Evolutionary conservation across 331 rosid species (phyloP), one percentile per base, ranked within the genome.

Genomic region (Quercus phellos): DNA sequence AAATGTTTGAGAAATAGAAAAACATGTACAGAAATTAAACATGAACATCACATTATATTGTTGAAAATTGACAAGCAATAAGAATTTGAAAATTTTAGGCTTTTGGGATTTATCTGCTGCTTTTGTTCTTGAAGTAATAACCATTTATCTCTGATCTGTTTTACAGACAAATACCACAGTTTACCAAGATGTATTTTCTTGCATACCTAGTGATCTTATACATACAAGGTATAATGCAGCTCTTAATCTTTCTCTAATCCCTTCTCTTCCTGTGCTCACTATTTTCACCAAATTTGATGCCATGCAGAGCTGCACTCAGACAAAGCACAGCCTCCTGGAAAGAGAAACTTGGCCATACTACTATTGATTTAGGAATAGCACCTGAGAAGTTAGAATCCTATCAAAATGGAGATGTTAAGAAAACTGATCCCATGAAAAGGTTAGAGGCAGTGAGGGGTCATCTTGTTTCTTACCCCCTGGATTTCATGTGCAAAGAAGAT

Each of bases 391-490:
- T 87, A 24, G 94, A 91, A 68, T 83, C 90, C 1, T 89, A 82
- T 69, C 81, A 84, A 18, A 71, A 89, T 55, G 97, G 96, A 82
- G 91, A 70, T 42, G 77, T 84, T 6, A 76, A 77, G 66, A 87
- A 22, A 71, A 83, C 80, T 3, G 87, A 90, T 77, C 91, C 97
- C 8, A 54, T 77, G 77, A 93, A 86, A 75, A 94, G 96, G 84
- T 83, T 94, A 85, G 80, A 74, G 66, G 73, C 87, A 46, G 78
- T 91, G 35, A 91, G 50, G 79, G 98, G 97, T 27, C 97, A 94
- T 81, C 97, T 94, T 11, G 98, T 94, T 43, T 94, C 96, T n/a
- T 91, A 90, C 82, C 97, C 98, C n/a, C 78, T 94, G 82, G 96
- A 94, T 71, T 94, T 94, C 85, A 88, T 94, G 90, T 76, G 89